Conservation (phyloP, 2,329 filamentous ascomycete genomes). For the Fusarium mundagurra region DNA sequence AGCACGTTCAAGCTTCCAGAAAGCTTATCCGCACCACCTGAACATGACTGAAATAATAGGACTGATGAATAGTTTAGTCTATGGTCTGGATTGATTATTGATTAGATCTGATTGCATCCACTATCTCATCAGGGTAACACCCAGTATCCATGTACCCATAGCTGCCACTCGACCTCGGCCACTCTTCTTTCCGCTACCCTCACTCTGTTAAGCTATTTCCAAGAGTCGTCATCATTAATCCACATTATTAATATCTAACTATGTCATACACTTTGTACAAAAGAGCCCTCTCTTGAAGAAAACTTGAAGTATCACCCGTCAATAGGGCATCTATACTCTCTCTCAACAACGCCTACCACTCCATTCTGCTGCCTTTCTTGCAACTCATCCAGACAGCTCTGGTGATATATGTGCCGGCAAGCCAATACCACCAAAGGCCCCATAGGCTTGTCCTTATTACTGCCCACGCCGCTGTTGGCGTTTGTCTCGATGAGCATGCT, state of each 20-base stretch:
- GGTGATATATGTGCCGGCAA: conserved; percentile 77
- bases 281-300: conserved; percentile 10
- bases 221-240: conserved; percentile 42
- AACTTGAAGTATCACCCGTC: conserved; percentile 55
- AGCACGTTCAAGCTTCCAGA: neutral
- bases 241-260: conserved; percentile 33
- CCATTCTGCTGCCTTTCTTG: conserved; percentile 63
- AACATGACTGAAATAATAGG: neutral
- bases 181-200: neutral
- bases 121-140: neutral
- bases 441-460: conserved; percentile 59
- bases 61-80: neutral
- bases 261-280: conserved; percentile 41
- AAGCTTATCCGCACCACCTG: conserved; percentile 16
- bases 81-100: neutral
- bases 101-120: neutral
- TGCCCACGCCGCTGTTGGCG: conserved; percentile 12
- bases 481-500: conserved; percentile 52
- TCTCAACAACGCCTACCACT: conserved; percentile 57
- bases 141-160: neutral
- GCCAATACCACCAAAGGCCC: conserved; percentile 74
- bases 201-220: neutral
- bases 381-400: conserved; percentile 73
- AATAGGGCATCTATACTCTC: conserved; percentile 66
- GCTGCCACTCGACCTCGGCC: neutral